phyloP scores from a whole-genome alignment of 495 filamentous ascomycete species.

The Aspergillus saccharolyticus region DNA sequence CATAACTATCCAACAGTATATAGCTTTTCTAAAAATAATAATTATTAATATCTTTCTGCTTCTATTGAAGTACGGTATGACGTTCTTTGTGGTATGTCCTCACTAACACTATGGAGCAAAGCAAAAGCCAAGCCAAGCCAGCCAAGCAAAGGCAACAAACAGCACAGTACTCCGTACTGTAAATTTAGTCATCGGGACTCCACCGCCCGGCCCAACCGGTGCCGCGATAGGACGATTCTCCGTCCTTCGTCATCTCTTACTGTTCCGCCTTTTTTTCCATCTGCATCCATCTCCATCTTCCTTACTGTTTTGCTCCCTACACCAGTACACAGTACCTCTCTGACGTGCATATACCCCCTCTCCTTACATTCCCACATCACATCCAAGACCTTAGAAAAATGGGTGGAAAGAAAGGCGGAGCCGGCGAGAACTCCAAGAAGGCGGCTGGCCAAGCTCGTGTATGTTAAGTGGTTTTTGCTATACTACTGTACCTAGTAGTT shows the following conservation, averaged over 20 bases:
- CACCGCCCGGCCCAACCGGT: not conserved
- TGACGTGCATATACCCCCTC: no score
- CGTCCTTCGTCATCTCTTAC: not conserved
- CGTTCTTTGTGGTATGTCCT: no score
- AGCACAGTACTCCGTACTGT: no score
- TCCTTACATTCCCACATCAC: not conserved
- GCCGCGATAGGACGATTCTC: not conserved
- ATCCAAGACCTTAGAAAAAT: constrained; percentile 18
- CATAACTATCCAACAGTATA: not conserved
- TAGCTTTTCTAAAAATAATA: not conserved
- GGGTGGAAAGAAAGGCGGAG: constrained; percentile 56
- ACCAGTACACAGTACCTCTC: not conserved
- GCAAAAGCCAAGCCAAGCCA: not conserved
- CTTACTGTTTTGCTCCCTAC: not conserved
- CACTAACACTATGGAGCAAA: not conserved
- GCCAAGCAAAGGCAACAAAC: not conserved
- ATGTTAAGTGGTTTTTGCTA: constrained; percentile 14
- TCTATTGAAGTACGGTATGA: no score
- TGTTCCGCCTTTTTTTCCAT: not conserved
- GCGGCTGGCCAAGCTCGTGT: constrained; percentile 73
- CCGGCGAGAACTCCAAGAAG: constrained; percentile 80
- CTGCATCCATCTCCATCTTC: not conserved
- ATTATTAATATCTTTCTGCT: not conserved
- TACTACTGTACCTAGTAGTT: not conserved
- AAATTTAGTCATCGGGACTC: not conserved